Conservation (phyloP, 1,284 basidiomycete species). For the Ustilago tritici region DNA sequence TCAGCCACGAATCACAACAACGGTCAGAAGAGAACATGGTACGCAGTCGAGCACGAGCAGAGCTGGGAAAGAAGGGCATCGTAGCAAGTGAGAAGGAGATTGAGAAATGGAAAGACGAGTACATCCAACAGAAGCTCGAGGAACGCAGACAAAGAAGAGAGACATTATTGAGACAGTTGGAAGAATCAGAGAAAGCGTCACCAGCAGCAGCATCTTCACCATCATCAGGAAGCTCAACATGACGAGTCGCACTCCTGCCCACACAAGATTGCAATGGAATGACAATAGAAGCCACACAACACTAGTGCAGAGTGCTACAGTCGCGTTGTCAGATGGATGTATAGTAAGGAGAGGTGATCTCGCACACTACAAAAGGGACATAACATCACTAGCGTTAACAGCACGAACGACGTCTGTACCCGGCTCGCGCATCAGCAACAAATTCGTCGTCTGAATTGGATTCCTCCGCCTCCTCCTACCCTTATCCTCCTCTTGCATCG, state of each 20-base stretch:
- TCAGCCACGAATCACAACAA: constrained; percentile 58
- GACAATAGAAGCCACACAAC: background rate
- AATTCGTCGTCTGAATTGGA: constrained; percentile 28
- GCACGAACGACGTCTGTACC: constrained; percentile 39
- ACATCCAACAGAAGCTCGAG: constrained; percentile 44
- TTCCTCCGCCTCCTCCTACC: constrained; percentile 33
- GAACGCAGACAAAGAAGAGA: constrained; percentile 44
- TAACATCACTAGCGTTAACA: constrained; percentile 25
- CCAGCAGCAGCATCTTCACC: background rate
- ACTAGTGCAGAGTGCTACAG: background rate
- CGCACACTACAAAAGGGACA: constrained; percentile 18
- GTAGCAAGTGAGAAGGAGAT: constrained; percentile 63
- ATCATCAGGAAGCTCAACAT: constrained; percentile 3
- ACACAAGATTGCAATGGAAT: background rate
- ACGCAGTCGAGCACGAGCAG: constrained; percentile 48
- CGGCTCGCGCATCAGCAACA: constrained; percentile 44
- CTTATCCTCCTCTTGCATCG: background rate
- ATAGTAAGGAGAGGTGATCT: background rate
- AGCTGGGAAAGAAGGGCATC: constrained; percentile 59
- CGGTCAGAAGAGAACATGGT: constrained; percentile 61
- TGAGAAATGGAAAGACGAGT: constrained; percentile 62
- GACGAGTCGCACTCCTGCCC: background rate
- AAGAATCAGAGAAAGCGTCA: constrained; percentile 7
- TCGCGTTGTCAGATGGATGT: background rate
- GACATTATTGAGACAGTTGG: constrained; percentile 13